These are phyloP conservation scores for Grosmannia serpens DNA, from an alignment of 2,329 filamentous ascomycete genomes.

Conservation along the genomic window DNA sequence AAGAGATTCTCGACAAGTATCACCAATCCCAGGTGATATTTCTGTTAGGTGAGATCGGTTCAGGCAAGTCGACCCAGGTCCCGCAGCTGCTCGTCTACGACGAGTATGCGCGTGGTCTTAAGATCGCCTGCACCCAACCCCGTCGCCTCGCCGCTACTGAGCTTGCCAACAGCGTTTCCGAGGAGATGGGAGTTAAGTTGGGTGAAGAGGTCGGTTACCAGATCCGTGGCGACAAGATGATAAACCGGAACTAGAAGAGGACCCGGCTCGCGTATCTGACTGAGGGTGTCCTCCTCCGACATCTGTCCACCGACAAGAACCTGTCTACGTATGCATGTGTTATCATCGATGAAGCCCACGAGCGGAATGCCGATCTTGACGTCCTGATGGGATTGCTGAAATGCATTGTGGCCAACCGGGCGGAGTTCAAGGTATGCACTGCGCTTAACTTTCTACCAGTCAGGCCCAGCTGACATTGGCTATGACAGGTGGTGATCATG, in stretches of 20 bases:
- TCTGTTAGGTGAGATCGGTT: background rate
- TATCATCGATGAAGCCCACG: no score
- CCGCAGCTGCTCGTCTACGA: no score
- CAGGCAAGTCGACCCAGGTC: no score
- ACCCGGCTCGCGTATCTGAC: background rate
- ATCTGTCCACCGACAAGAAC: background rate
- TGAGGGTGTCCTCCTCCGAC: background rate
- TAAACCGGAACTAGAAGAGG: background rate
- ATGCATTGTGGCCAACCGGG: no score
- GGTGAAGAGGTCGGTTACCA: constrained; percentile 1
- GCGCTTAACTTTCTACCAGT: no score
- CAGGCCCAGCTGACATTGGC: no score
- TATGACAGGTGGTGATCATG: no score
- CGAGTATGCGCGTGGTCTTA: background rate
- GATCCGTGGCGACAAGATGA: background rate
- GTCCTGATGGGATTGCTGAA: no score
- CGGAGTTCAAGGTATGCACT: no score
- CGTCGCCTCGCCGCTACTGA: background rate
- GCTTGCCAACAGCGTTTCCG: background rate
- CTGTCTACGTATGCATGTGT: no score
- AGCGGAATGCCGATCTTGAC: no score
- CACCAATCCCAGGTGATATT: background rate
- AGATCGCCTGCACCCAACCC: constrained; percentile 1
- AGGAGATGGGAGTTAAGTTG: background rate
- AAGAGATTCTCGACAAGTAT: constrained; percentile 1